Base-by-base conservation (phyloP, 1,284 basidiomycete species). In the Inonotus obliquus region DNA sequence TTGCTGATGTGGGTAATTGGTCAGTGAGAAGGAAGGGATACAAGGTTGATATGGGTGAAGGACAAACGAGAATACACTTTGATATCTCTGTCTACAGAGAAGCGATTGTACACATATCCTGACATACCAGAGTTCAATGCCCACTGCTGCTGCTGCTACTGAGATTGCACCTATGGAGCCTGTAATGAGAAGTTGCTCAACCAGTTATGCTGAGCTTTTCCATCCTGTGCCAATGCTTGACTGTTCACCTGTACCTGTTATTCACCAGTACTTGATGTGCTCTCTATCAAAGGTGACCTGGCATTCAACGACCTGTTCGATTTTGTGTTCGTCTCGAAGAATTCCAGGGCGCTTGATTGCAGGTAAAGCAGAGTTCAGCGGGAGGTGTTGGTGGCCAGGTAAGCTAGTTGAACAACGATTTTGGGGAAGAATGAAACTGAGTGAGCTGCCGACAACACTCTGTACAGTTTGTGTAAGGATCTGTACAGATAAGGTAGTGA, bases 61-160 rank as follows among this genome's bases (percentile, higher is more conserved):
- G 14, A 27, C 59, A 0, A 54, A 54, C 6, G 59, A 53, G 29
- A 44, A 55, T 21, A 61, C 45, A 45, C 56, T 13, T 52, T 32
- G 37, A 58, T 53, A 14, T 56, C 59, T 52, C 53, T 27, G 54
- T 38, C 54, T 48, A 47, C 52, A 48, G 52, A 39, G 14, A 55
- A 62, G 49, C 39, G 57, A 21, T 39, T 45, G 29, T 54, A 47
- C 21, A 57, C 60, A 44, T 62, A 55, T 37, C 60, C 60, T 59
- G 54, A 48, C 14, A 54, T 37, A 23, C 45, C 59, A 44, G 37
- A 54, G 56, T 35, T 48, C 60, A 54, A 39, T n/a, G 45, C 9
- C 2, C 45, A 21, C 52, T 25, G 23, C 47, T 44, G 35, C 27
- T 27, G 17, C 10, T n/a, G n/a, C n/a, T n/a, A n/a, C n/a, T n/a